phyloP scores from a whole-genome alignment of 2,329 filamentous ascomycete genomes.

The Clarireedia hainanense region DNA sequence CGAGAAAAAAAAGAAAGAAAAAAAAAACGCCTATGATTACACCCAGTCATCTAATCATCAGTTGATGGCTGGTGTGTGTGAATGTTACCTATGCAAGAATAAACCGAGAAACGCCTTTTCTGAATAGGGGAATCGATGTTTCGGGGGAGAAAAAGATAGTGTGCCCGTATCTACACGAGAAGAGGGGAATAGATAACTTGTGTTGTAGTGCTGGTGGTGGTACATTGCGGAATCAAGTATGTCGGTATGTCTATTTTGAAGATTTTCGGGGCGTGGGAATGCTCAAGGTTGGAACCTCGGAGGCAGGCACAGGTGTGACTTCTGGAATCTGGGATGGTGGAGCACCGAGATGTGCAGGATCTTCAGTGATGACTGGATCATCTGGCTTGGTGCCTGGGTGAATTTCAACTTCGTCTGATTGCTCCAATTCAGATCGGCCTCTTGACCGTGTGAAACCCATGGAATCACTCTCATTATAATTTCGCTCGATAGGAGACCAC shows the following conservation, averaged over 20 bases:
- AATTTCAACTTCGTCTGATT: conserved; percentile 36
- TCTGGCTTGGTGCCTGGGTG: conserved; percentile 41
- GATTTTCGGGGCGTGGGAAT: neutral
- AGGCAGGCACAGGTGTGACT: conserved; percentile 13
- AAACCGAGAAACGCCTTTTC: neutral
- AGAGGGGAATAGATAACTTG: neutral
- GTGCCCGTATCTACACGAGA: neutral
- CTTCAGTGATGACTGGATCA: conserved; percentile 38
- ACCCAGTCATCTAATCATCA: neutral
- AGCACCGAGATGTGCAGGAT: conserved; percentile 26
- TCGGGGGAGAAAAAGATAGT: neutral
- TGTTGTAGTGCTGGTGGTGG: neutral
- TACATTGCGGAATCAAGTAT: neutral
- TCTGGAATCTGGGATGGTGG: conserved; percentile 27
- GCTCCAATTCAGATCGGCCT: conserved; percentile 32
- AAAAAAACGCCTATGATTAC: neutral
- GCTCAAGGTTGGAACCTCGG: neutral
- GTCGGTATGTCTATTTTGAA: neutral
- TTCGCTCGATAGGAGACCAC: conserved; percentile 67
- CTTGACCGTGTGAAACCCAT: conserved; percentile 25
- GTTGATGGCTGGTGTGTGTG: neutral
- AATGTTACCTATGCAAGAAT: neutral
- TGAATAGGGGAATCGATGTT: neutral
- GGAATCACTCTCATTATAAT: conserved; percentile 23
- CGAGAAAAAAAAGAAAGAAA: neutral